Evolutionary conservation across 345 rosid species (phyloP).

Genomic region (Ceriops tagal): DNA sequence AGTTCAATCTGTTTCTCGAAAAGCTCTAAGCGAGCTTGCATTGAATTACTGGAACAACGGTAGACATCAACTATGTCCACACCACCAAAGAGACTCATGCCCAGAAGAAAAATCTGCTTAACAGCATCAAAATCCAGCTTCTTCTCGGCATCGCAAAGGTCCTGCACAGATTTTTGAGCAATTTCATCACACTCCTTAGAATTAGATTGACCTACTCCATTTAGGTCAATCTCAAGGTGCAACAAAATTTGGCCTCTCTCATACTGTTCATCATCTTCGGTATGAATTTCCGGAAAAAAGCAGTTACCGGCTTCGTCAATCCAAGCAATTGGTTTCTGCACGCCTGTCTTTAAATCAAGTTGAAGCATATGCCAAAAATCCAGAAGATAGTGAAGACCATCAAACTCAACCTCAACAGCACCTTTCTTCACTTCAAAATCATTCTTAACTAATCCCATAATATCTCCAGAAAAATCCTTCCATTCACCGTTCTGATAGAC

Average conservation of each 20-base stretch:
- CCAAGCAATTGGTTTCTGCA: slow-evolving; percentile 78
- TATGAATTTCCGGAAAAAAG: slow-evolving; percentile 71
- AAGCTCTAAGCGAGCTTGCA: slow-evolving; percentile 56
- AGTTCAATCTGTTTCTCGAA: slow-evolving; percentile 78
- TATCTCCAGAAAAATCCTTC: slow-evolving; percentile 59
- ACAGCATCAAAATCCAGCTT: slow-evolving; percentile 44
- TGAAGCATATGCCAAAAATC: slow-evolving; percentile 83
- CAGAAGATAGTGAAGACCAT: slow-evolving; percentile 46
- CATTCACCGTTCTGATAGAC: slow-evolving; percentile 71
- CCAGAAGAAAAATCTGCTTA: slow-evolving; percentile 46
- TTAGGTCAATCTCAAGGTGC: slow-evolving; percentile 77
- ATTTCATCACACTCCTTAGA: slow-evolving; percentile 21
- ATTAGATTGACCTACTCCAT: slow-evolving; percentile 45
- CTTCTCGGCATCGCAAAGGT: slow-evolving; percentile 24
- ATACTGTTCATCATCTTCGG: slow-evolving; percentile 31
- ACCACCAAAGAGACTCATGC: slow-evolving; percentile 40
- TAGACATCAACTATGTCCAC: slow-evolving; percentile 45
- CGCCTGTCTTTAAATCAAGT: slow-evolving; percentile 61
- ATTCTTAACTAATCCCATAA: slow-evolving; percentile 37
- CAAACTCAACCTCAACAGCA: slow-evolving; percentile 46
- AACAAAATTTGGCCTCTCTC: slow-evolving; percentile 6
- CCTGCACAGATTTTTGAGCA: too few species aligned
- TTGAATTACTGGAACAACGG: slow-evolving; percentile 39
- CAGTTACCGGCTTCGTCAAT: slow-evolving; percentile 73
- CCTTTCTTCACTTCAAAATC: slow-evolving; percentile 67